Conservation (phyloP, 1,139 yeast species). For the Candida tunisiensis region DNA sequence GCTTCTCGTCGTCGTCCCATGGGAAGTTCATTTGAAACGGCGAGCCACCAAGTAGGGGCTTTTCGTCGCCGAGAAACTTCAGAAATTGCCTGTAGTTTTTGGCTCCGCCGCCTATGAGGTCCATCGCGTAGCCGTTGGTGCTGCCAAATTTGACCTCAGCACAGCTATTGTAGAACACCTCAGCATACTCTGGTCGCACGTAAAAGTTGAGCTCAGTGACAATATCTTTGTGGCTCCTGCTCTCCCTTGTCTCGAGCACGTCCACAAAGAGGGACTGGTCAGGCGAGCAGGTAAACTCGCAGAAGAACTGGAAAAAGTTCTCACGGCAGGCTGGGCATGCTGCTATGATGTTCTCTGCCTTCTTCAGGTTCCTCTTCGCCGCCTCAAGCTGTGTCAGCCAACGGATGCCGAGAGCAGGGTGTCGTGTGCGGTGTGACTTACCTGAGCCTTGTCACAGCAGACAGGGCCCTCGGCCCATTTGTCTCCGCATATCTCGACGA, state of each 20-base stretch:
- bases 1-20: slow-evolving; percentile 25
- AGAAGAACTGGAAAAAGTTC: slow-evolving; percentile 73
- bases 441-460: slow-evolving; percentile 42
- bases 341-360: slow-evolving; percentile 64
- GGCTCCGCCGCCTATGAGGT: slow-evolving; percentile 93
- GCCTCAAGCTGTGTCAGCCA: slow-evolving; percentile 14
- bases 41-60: slow-evolving; percentile 85
- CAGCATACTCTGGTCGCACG: slow-evolving; percentile 44
- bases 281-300: slow-evolving; percentile 84
- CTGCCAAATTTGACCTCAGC: slow-evolving; percentile 83
- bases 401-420: too few species aligned
- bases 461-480: slow-evolving; percentile 32
- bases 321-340: slow-evolving; percentile 91
- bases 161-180: slow-evolving; percentile 63
- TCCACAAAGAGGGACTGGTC: slow-evolving; percentile 63
- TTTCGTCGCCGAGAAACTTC: slow-evolving; percentile 85
- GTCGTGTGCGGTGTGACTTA: too few species aligned
- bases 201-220: slow-evolving; percentile 59
- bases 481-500: slow-evolving; percentile 55
- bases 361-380: slow-evolving; percentile 39
- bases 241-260: slow-evolving; percentile 36
- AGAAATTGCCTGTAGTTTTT: slow-evolving; percentile 51
- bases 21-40: slow-evolving; percentile 83
- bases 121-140: slow-evolving; percentile 95
- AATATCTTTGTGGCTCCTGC: slow-evolving; percentile 39